A percentile compares a stretch with the other conserved stretches of the same genome.
Conservation (phyloP, 2,329 filamentous ascomycete species). For the Verticillium longisporum region DNA sequence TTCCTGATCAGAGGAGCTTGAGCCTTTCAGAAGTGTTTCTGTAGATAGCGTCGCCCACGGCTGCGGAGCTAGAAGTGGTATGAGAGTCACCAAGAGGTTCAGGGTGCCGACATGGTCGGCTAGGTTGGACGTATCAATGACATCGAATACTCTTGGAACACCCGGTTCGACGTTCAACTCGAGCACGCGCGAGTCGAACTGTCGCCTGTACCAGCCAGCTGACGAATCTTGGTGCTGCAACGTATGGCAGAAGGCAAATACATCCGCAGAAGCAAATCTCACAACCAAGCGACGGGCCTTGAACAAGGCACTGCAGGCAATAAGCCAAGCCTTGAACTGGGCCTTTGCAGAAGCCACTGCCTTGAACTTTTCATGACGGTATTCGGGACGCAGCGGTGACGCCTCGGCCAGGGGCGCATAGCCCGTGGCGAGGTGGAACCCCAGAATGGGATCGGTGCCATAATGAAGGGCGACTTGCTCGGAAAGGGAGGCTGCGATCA, state of each 20-base stretch:
- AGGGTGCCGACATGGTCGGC: slow-evolving; percentile 30
- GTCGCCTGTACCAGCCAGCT: slow-evolving; percentile 34
- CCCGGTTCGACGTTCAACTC: slow-evolving; percentile 25
- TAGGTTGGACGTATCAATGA: slow-evolving; percentile 47
- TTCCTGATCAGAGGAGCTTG: slow-evolving; percentile 16
- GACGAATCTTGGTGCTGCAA: slow-evolving; percentile 33
- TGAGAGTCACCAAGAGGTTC: slow-evolving; percentile 30
- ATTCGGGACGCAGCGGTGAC: slow-evolving; percentile 28
- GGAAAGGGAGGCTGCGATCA: slow-evolving; percentile 21
- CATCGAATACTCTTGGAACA: slow-evolving; percentile 35
- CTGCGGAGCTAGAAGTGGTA: slow-evolving; percentile 36
- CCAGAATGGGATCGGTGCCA: slow-evolving; percentile 41
- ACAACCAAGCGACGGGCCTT: slow-evolving; percentile 29
- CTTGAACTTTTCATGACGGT: slow-evolving; percentile 10
- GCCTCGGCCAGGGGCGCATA: slow-evolving; percentile 27
- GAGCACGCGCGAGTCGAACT: slow-evolving; percentile 30
- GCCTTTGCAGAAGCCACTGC: slow-evolving; percentile 26
- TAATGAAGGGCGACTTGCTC: slow-evolving; percentile 34
- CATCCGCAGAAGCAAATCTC: slow-evolving; percentile 41
- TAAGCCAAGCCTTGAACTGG: slow-evolving; percentile 40
- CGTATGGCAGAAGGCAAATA: slow-evolving; percentile 42
- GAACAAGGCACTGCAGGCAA: slow-evolving; percentile 16
- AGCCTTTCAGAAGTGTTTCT: slow-evolving; percentile 8
- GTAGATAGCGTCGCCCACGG: slow-evolving; percentile 41
- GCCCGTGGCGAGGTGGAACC: slow-evolving; percentile 50